These are phyloP conservation scores for Sclerotiophoma versabilis DNA, from an alignment of 2,329 filamentous ascomycete species.

Conservation along the genomic window DNA sequence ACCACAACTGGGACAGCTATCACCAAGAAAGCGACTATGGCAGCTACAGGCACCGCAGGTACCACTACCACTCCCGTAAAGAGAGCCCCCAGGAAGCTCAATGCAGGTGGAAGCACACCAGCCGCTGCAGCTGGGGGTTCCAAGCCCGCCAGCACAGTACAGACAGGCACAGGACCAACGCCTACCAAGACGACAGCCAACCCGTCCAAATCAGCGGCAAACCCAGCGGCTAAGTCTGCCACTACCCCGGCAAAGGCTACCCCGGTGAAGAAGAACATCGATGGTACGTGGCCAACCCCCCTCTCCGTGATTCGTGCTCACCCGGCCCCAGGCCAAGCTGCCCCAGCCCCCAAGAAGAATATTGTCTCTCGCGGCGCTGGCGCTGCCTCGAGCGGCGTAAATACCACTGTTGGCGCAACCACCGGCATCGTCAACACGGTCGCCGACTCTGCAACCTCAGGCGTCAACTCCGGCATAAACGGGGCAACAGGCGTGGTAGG, in stretches of 20 bases:
- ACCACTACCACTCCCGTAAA: slow-evolving; percentile 7
- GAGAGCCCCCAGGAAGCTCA: slow-evolving; percentile 6
- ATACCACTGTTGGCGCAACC: slow-evolving; percentile 46
- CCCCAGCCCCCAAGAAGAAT: slow-evolving; percentile 37
- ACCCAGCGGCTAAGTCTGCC: slow-evolving; percentile 10
- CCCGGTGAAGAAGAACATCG: slow-evolving; percentile 28
- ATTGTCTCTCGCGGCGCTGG: slow-evolving; percentile 44
- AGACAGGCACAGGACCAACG: slow-evolving; percentile 15
- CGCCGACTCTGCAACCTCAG: slow-evolving; percentile 47
- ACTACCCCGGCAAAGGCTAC: slow-evolving; percentile 24
- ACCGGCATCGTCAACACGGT: slow-evolving; percentile 47
- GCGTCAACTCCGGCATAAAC: slow-evolving; percentile 46
- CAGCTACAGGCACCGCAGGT: background rate
- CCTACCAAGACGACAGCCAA: slow-evolving; percentile 19
- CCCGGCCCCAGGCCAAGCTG: slow-evolving; percentile 33
- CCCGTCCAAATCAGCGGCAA: slow-evolving; percentile 2
- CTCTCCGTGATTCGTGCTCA: slow-evolving; percentile 33
- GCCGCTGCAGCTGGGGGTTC: slow-evolving; percentile 18
- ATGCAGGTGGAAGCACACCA: slow-evolving; percentile 8
- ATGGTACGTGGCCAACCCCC: slow-evolving; percentile 42
- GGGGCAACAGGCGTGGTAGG: slow-evolving; percentile 49
- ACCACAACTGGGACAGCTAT: slow-evolving; percentile 7
- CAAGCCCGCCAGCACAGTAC: slow-evolving; percentile 20
- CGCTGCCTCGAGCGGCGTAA: slow-evolving; percentile 46
- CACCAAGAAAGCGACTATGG: slow-evolving; percentile 6